Conservation (phyloP, 202 grass and related monocot genomes). For the Setaria italica region DNA sequence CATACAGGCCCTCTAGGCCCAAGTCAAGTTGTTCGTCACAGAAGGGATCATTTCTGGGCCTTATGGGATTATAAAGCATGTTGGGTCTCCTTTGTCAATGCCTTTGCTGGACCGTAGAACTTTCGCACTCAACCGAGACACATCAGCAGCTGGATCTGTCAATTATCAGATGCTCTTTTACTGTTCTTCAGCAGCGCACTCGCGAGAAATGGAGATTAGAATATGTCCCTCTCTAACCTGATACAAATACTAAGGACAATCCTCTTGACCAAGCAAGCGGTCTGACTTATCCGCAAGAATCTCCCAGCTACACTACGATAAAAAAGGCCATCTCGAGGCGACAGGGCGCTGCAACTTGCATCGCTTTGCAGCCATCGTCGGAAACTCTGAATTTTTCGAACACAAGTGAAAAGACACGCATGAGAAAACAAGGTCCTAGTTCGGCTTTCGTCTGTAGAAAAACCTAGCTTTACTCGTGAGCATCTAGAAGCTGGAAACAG, state of each 20-base stretch:
- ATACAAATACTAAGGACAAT: constrained; percentile 40
- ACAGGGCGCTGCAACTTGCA: constrained; percentile 8
- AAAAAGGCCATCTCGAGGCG: constrained; percentile 23
- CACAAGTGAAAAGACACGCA: neutral
- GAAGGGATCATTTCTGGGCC: neutral
- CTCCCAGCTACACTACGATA: neutral
- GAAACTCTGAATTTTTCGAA: neutral
- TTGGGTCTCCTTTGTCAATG: neutral
- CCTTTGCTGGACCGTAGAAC: neutral
- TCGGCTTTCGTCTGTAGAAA: neutral
- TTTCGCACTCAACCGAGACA: too few species aligned
- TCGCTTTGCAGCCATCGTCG: neutral
- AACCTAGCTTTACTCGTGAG: neutral
- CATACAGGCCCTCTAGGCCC: neutral
- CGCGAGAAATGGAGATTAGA: neutral
- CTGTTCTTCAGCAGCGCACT: neutral
- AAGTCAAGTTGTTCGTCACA: neutral
- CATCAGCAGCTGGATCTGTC: too few species aligned
- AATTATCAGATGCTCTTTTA: too few species aligned
- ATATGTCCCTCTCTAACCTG: constrained; percentile 26
- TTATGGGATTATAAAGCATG: neutral
- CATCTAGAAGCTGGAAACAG: neutral
- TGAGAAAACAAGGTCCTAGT: neutral
- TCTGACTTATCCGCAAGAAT: constrained; percentile 36
- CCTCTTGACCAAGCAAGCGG: constrained; percentile 6